These are phyloP conservation scores for Calonectria pseudoreteaudii DNA, from an alignment of 2,329 filamentous ascomycete species.

Conservation along the genomic window DNA sequence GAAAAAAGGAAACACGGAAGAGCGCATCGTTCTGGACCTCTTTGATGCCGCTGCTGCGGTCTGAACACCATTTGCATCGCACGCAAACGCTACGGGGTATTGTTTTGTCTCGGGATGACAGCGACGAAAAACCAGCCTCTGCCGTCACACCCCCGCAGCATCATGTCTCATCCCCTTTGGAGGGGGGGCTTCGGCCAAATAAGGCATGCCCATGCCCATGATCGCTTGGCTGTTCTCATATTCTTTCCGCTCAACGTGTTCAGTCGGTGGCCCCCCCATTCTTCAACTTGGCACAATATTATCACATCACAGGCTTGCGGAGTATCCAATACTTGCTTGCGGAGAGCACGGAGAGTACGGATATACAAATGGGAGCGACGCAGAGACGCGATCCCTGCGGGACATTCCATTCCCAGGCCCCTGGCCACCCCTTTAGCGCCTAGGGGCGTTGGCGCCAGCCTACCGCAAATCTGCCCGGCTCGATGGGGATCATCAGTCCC, in stretches of 20 bases:
- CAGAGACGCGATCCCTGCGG: conserved; percentile 5
- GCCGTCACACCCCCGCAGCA: conserved; percentile 18
- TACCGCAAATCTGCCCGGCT: conserved; percentile 21
- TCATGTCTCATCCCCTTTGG: neutral
- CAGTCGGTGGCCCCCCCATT: neutral
- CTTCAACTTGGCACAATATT: neutral
- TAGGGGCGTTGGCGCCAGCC: conserved; percentile 29
- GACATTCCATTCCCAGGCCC: conserved; percentile 29
- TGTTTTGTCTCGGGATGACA: conserved; percentile 27
- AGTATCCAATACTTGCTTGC: neutral
- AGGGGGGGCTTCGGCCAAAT: conserved; percentile 1
- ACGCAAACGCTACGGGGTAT: conserved; percentile 9
- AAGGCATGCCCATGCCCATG: neutral
- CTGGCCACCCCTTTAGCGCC: conserved; percentile 26
- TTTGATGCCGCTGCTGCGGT: neutral
- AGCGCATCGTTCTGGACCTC: neutral
- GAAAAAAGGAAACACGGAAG: neutral
- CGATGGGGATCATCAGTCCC: conserved; percentile 36
- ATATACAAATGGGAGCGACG: conserved; percentile 20
- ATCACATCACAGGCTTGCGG: neutral
- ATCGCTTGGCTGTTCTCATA: neutral
- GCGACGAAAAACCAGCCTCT: conserved; percentile 22
- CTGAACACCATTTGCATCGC: neutral
- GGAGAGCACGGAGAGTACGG: neutral
- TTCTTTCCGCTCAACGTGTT: neutral